phyloP scores from a whole-genome alignment of 495 filamentous ascomycete genomes.

The Tuber borchii region DNA sequence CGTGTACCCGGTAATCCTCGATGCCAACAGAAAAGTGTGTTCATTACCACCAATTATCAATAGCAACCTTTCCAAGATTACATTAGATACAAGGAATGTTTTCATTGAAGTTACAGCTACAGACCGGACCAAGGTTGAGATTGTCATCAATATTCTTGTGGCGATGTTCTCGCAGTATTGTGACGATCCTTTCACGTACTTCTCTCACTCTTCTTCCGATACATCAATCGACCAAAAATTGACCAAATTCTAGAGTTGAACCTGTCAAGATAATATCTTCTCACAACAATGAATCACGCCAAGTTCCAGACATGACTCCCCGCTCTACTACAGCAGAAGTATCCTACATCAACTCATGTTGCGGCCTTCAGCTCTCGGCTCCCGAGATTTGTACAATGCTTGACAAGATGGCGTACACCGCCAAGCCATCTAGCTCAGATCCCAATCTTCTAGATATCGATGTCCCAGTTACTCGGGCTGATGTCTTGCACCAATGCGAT shows the following conservation, averaged over 20 bases:
- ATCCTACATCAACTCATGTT: conserved; percentile 86
- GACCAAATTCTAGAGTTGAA: conserved; percentile 55
- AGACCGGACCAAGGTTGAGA: conserved; percentile 92
- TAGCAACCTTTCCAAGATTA: conserved; percentile 92
- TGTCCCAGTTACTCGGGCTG: conserved; percentile 81
- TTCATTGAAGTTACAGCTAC: conserved; percentile 98
- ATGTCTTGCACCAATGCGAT: conserved; percentile 92
- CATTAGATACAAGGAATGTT: conserved; percentile 76
- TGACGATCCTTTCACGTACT: conserved; percentile 71
- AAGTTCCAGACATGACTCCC: conserved; percentile 70
- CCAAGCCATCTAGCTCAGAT: conserved; percentile 61
- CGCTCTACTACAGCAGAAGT: conserved; percentile 73
- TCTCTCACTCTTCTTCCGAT: background rate
- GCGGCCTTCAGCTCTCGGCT: conserved; percentile 67
- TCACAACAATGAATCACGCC: conserved; percentile 75
- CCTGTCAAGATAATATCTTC: conserved; percentile 83
- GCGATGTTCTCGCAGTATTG: conserved; percentile 96
- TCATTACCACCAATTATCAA: conserved; percentile 98
- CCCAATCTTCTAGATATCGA: conserved; percentile 66
- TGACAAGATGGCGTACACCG: conserved; percentile 75
- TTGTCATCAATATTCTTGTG: conserved; percentile 89
- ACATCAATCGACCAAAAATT: background rate
- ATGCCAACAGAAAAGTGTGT: conserved; percentile 78
- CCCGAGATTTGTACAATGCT: conserved; percentile 67
- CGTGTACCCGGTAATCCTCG: conserved; percentile 94